Base-by-base conservation (phyloP, 1,139 yeast genomes). In the Taiozyma sp. region DNA sequence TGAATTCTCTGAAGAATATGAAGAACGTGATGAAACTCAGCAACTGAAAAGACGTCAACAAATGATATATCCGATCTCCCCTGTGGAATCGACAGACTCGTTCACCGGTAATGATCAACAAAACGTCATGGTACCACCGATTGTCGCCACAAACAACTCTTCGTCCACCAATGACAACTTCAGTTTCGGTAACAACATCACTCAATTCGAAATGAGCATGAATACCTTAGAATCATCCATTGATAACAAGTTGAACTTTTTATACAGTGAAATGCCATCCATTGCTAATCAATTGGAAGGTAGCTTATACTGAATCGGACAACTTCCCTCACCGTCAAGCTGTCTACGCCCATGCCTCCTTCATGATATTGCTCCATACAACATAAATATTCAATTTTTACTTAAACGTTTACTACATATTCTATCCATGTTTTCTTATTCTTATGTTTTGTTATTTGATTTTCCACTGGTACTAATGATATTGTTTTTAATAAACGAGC, bases 191-290 rank as follows among this genome's bases (percentile, higher is more conserved):
- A 26, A 34, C 37, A 46, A 39, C 40, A n/a, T 21, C 19, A 14
- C 16, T 10, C 35, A 42, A 21, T 16, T 28, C 24, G 44, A 45
- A 34, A 10, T 40, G 19, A 21, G 30, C 3, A 32, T 13, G 28
- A n/a, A 41, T 34, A 32, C 46, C 19, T 13, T 30, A 9, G 44
- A 37, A 9, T 24, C 43, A 11, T 1, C 42, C 22, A 32, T 45
- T 6, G 52, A 49, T 19, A 44, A 47, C 41, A 46, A 45, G 34
- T 42, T 50, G 22, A 44, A 44, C 29, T 47, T 46, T 42, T 26
- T 44, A 11, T 50, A 47, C 43, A 41, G 8, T 16, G 47, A 44
- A 28, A 42, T 46, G 14, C 52, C 52, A 16, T 22, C 42, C 28
- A 47, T 42, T 6, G 37, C 47, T 6, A 37, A 16, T 5, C 45